Evolutionary conservation across 805 yeast genomes (phyloP).

Genomic region (Metschnikowia hibisci): DNA sequence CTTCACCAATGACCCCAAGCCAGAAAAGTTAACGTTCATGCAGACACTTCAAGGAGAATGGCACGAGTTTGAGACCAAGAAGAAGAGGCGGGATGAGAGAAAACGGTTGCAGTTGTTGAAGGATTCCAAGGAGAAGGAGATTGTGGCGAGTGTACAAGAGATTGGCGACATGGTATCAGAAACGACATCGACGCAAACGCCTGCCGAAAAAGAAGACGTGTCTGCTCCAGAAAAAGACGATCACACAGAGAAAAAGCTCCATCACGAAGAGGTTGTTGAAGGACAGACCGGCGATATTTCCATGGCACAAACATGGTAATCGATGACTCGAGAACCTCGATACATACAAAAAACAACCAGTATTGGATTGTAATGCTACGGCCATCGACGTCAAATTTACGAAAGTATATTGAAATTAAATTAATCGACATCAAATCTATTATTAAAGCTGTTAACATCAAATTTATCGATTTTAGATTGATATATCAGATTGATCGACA

Average conservation of each 20-base stretch:
- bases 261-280: conserved; percentile 1
- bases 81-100: conserved; percentile 53
- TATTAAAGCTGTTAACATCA: too few species aligned
- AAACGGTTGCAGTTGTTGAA: conserved; percentile 33
- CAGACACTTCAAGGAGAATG: conserved; percentile 74
- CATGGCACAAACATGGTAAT: not conserved
- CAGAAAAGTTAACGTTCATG: conserved; percentile 55
- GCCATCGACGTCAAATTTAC: too few species aligned
- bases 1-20: conserved; percentile 65
- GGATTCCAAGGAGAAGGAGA: conserved; percentile 14
- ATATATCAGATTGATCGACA: too few species aligned
- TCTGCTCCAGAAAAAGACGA: conserved; percentile 4
- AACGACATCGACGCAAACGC: conserved; percentile 7
- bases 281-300: conserved; percentile 1
- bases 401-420: too few species aligned
- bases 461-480: too few species aligned
- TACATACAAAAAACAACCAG: too few species aligned
- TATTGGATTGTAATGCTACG: too few species aligned
- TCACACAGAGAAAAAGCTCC: conserved; percentile 2
- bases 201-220: conserved; percentile 8
- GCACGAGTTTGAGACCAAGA: conserved; percentile 96
- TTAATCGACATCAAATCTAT: too few species aligned
- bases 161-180: not conserved
- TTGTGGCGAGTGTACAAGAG: not conserved
- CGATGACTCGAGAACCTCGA: too few species aligned